These are phyloP conservation scores for Dactylis glomerata DNA, from an alignment of 176 grass and related monocot genomes.

Conservation along the genomic window DNA sequence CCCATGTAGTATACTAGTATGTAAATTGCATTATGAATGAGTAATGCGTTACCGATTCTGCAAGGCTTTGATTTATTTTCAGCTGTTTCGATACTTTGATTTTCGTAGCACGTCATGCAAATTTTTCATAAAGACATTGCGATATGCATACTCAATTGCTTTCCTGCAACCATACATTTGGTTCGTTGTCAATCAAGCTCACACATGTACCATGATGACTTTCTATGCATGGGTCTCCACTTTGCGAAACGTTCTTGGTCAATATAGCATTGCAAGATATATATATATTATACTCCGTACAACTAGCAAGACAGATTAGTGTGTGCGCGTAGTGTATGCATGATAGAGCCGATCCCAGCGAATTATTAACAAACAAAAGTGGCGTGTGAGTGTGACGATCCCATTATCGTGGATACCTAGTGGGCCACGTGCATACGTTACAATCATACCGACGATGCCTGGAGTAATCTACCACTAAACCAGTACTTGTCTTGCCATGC, in stretches of 20 bases:
- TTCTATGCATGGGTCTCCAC: conserved; percentile 6
- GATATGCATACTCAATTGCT: background rate
- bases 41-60: too few relatives aligned
- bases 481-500: conserved; percentile 16
- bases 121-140: background rate
- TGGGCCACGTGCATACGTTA: conserved; percentile 27
- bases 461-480: background rate
- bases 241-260: conserved; percentile 11
- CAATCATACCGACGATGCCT: background rate
- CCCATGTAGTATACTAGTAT: too few relatives aligned
- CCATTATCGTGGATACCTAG: conserved; percentile 2
- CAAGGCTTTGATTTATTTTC: too few relatives aligned
- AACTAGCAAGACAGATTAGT: background rate
- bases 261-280: background rate
- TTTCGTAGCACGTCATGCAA: background rate
- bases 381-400: background rate
- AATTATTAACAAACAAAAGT: background rate
- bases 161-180: background rate
- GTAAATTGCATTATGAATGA: too few relatives aligned
- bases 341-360: background rate
- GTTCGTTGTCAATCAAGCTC: background rate
- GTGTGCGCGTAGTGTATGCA: background rate
- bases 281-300: background rate
- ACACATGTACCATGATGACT: conserved; percentile 6
- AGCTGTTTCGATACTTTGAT: background rate